Conservation (phyloP, 148 eudicot genomes). For the Oxyria digyna region DNA sequence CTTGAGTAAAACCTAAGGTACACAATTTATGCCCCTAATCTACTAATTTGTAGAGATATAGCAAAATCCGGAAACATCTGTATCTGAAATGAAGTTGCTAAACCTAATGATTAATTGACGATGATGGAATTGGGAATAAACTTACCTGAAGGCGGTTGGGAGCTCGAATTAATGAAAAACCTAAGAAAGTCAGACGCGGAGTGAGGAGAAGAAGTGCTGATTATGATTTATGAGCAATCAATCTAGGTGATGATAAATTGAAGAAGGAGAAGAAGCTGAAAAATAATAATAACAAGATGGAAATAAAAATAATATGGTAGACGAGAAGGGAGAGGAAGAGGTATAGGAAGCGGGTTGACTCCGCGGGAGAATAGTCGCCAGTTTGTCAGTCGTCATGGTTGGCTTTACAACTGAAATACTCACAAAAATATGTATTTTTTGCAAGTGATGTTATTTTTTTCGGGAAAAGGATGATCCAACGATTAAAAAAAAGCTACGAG, state of each 20-base stretch:
- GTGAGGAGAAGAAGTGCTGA: neutral
- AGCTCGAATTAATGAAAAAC: neutral
- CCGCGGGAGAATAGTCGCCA: slow-evolving; percentile 2
- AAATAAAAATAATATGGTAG: neutral
- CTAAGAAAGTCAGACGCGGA: neutral
- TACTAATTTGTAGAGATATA: too few species aligned
- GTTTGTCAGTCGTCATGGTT: slow-evolving; percentile 1
- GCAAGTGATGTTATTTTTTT: neutral
- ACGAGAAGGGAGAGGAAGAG: neutral
- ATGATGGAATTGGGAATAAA: neutral
- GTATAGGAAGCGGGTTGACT: slow-evolving; percentile 2
- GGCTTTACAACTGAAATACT: neutral
- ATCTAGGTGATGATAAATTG: neutral
- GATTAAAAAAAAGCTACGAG: too few species aligned
- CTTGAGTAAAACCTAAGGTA: neutral
- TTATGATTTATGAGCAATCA: neutral
- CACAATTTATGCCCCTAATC: neutral
- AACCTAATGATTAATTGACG: neutral
- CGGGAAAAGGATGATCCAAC: neutral
- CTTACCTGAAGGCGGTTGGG: neutral
- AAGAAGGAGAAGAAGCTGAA: neutral
- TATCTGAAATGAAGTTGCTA: too few species aligned
- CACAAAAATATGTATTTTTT: neutral
- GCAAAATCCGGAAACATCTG: neutral
- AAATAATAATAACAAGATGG: neutral